Percentiles rank a stretch among this genome's conserved stretches.
Evolutionary conservation across 2,329 filamentous ascomycete genomes (phyloP).

Genomic region (Pseudogymnoascus sp.): DNA sequence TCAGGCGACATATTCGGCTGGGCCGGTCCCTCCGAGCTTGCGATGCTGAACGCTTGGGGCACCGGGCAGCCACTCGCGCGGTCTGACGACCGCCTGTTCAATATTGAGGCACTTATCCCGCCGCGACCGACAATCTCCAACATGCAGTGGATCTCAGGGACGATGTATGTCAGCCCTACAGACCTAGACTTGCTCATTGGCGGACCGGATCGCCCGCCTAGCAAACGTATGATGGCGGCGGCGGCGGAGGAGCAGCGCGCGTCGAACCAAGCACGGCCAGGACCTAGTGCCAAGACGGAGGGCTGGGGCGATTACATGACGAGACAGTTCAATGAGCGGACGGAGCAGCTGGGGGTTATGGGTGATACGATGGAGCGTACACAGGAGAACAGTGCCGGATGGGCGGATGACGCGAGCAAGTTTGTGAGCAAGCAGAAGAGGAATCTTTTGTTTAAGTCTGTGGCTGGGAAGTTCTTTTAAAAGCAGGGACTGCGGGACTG

Average conservation of each 20-base stretch:
- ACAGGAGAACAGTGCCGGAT: slow-evolving; percentile 73
- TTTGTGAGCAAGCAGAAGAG: slow-evolving; percentile 83
- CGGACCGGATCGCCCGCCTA: slow-evolving; percentile 79
- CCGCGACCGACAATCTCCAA: slow-evolving; percentile 89
- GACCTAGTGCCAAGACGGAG: slow-evolving; percentile 43
- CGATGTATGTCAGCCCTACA: slow-evolving; percentile 77
- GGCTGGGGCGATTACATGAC: slow-evolving; percentile 75
- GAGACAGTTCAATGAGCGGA: slow-evolving; percentile 81
- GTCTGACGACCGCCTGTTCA: slow-evolving; percentile 68
- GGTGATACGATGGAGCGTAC: slow-evolving; percentile 80
- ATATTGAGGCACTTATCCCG: slow-evolving; percentile 66
- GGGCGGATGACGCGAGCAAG: slow-evolving; percentile 83
- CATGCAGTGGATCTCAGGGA: slow-evolving; percentile 93
- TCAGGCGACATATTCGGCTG: slow-evolving; percentile 82
- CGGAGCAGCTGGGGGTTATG: slow-evolving; percentile 77
- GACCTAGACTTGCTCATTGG: slow-evolving; percentile 90
- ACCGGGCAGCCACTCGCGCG: slow-evolving; percentile 58
- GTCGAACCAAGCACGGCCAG: slow-evolving; percentile 36
- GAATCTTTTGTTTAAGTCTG: slow-evolving; percentile 67
- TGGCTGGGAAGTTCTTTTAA: slow-evolving; percentile 52
- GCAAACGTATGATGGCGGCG: slow-evolving; percentile 80
- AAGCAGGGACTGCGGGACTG: not conserved
- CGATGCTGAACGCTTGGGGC: slow-evolving; percentile 79
- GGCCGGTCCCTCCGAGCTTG: slow-evolving; percentile 81
- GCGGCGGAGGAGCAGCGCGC: slow-evolving; percentile 67